These are phyloP conservation scores for Pyrus hybrid DNA, from an alignment of 331 rosid genomes.

Conservation along the genomic window DNA sequence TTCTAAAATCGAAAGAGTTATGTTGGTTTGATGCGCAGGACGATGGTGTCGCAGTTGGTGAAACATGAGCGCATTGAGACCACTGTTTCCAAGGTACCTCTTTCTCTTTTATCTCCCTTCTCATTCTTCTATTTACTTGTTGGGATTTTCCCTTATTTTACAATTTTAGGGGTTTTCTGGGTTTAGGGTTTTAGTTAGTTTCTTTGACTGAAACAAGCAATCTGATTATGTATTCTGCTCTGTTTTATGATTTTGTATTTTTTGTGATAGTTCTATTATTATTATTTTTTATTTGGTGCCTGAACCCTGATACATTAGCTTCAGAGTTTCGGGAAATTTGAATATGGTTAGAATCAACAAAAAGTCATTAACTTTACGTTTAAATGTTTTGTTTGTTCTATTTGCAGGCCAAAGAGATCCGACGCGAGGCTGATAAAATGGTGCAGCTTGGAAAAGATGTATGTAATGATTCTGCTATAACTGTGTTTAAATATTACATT, in stretches of 20 bases:
- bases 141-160: not conserved
- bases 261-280: not conserved
- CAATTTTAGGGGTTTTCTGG: not conserved
- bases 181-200: not conserved
- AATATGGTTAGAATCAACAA: not conserved
- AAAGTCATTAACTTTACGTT: not conserved
- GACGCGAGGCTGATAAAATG: conserved; percentile 85
- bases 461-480: not conserved
- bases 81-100: conserved; percentile 74
- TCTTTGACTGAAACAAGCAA: not conserved
- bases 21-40: conserved; percentile 27
- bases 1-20: not conserved
- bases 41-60: conserved; percentile 95
- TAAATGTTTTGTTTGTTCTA: not conserved
- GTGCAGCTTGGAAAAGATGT: conserved; percentile 95
- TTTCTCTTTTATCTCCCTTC: not conserved
- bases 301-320: not conserved
- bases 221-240: not conserved
- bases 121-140: not conserved
- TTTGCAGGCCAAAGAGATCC: conserved; percentile 79
- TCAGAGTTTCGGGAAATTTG: not conserved
- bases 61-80: conserved; percentile 98
- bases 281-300: not conserved
- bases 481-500: not conserved
- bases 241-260: not conserved